Evolutionary conservation across 2,329 filamentous ascomycete species (phyloP), one percentile per base, ranked within the genome.

Genomic region (Tricladium varicosporioides): DNA sequence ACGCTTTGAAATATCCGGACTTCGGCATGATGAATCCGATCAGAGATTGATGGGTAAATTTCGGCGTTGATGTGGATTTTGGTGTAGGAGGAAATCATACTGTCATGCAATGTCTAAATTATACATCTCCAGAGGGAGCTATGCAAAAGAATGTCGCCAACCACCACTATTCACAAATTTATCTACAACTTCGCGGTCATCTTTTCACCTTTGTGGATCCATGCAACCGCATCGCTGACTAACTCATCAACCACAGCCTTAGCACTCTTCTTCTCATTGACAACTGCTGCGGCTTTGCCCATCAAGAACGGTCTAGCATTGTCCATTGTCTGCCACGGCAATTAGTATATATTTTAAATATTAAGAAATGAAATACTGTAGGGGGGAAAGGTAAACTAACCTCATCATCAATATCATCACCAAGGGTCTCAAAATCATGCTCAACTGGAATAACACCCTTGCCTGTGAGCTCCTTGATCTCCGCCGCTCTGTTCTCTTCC

Each of bases 231-330:
- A 70, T 95, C 92, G 52, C 78, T 75, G 62, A 99, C 89, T 67
- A 99, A 88, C 79, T 99, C 94, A 70, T 99, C 94, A 42, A 99
- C 88, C 60, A 99, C 93, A 15, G 75, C 89, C 83, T 92, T 95
- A 60, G 94, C 94, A 42, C 82, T 78, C 85, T 95, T 95, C 80
- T 87, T 89, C 78, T 97, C 92, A 70, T 93, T 94, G 56, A 94
- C 89, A 32, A 97, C 91, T 27, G 94, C 93, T 40, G 94, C 89
- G 60, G 90, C 93, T 82, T 97, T 95, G 74, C 94, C 94, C 94
- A 99, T 99, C 67, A 97, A 77, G 80, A 85, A 96, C 13, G 92
- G 92, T 58, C 91, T 83, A 69, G 91, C 92, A 71, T 94, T 91
- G 73, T 97, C 94, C 78, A 99, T 86, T 33, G 88, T 84, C 43